Base-by-base conservation (phyloP, 345 rosid genomes). In the Melastoma malabathricum region DNA sequence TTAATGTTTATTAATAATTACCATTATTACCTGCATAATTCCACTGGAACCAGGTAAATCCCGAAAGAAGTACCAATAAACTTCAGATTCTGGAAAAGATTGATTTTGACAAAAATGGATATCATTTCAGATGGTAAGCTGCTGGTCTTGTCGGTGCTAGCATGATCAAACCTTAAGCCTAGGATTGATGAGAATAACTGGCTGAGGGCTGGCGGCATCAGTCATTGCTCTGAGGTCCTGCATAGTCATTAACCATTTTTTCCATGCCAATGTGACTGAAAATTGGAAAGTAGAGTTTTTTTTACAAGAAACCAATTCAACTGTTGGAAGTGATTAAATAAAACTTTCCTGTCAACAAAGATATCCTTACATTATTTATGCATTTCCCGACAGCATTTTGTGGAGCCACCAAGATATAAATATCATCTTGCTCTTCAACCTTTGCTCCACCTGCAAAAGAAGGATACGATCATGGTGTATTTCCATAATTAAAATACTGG, bases 351-450 rank as follows among this genome's bases (percentile, higher is more conserved):
- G 48, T 15, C 45, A 16, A 64, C 58, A 12, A 1, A 34, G 41
- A 34, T 34, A 48, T 65, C 57, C 79, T 80, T 74, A 90, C 96
- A 59, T 80, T 88, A 51, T 86, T 86, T 46, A 90, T 90, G 56
- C 98, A 90, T 54, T 90, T 90, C 29, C 98, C 98, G 45, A 90
- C 86, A 6, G 92, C 98, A 65, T 90, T 89, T 71, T 90, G 96
- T 46, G 98, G 98, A 71, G 94, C 94, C 57, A 86, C 84, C 69
- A 86, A 73, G 67, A 90, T 80, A 60, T 79, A 90, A 59, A 90
- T 61, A 72, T 90, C 98, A 61, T 90, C 98, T 64, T 79, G 74
- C 66, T 90, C 84, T 3, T 70, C 79, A 63, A 90, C 98, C 61
- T 90, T 94, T 59, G 76, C 59, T 57, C 64, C 94, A 61, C 98